Conservation (phyloP, 768 basidiomycete genomes). For the Mycena maculata region DNA sequence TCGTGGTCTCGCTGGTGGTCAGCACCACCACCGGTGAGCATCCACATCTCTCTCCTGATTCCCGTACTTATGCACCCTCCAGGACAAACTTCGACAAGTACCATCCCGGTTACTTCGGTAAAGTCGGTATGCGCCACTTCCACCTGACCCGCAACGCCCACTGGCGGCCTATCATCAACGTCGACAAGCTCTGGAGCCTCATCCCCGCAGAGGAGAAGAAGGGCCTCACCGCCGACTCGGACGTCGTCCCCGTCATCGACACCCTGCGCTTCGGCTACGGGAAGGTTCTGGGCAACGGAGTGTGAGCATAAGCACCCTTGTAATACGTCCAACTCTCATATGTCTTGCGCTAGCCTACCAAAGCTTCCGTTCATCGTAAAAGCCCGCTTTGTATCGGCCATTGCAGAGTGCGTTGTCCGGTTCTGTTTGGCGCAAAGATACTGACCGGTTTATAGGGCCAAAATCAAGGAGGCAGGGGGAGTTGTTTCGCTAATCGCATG, state of each 20-base stretch:
- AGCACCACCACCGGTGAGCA: constrained; percentile 96
- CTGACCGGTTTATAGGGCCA: constrained; percentile 52
- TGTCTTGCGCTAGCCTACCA: constrained; percentile 67
- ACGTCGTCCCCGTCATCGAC: constrained; percentile 96
- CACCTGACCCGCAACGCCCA: constrained; percentile 91
- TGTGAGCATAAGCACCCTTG: constrained; percentile 57
- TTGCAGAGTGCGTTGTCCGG: constrained; percentile 72
- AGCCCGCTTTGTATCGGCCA: constrained; percentile 92
- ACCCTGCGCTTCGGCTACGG: constrained; percentile 85
- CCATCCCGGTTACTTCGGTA: constrained; percentile 99
- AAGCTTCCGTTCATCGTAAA: constrained; percentile 97
- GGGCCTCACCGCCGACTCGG: constrained; percentile 75
- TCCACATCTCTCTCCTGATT: not conserved
- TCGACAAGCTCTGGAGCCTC: constrained; percentile 96
- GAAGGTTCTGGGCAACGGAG: constrained; percentile 96
- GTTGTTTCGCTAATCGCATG: constrained; percentile 94
- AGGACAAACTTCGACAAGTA: constrained; percentile 99
- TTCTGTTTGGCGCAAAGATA: not conserved
- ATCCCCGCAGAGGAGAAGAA: constrained; percentile 88
- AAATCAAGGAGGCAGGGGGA: constrained; percentile 95
- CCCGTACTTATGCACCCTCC: constrained; percentile 14
- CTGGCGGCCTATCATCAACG: constrained; percentile 98
- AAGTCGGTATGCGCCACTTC: constrained; percentile 99
- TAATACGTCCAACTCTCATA: not conserved
- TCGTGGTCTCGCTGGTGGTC: constrained; percentile 99